Conservation (phyloP, 2,329 filamentous ascomycete genomes). For the Conoideocrella luteorostrata region DNA sequence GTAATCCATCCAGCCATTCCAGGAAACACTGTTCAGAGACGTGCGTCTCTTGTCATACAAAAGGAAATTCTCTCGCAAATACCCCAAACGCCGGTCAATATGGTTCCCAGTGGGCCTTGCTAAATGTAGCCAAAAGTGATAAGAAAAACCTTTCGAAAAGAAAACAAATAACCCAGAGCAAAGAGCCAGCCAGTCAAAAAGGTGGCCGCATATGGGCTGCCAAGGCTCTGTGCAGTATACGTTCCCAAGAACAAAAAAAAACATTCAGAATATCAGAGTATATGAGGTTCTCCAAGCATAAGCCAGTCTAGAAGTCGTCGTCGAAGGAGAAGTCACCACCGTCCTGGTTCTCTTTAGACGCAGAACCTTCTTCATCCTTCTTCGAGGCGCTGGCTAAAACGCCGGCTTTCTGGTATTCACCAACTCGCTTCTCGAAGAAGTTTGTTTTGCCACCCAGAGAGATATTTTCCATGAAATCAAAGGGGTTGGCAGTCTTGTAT, state of each 20-base stretch:
- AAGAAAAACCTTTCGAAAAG: conserved; percentile 5
- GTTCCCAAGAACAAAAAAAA: conserved; percentile 8
- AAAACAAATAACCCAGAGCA: conserved; percentile 5
- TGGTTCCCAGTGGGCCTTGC: conserved; percentile 6
- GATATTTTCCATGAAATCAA: conserved; percentile 99
- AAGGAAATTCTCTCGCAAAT: conserved; percentile 4
- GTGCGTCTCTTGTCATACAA: conserved; percentile 1
- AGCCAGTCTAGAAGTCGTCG: conserved; percentile 76
- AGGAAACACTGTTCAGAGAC: background rate
- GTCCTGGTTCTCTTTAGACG: conserved; percentile 42
- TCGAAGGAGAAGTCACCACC: conserved; percentile 86
- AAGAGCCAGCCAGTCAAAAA: conserved; percentile 2
- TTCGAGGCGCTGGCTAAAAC: conserved; percentile 83
- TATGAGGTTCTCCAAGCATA: conserved; percentile 14
- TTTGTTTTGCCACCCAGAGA: conserved; percentile 98
- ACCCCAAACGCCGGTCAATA: conserved; percentile 14
- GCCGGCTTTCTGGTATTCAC: conserved; percentile 98
- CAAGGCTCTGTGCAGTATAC: conserved; percentile 18
- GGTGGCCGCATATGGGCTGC: conserved; percentile 1
- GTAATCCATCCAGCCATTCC: conserved; percentile 13
- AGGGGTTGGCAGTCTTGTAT: conserved; percentile 91
- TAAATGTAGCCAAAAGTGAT: conserved; percentile 2
- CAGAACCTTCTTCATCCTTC: conserved; percentile 57
- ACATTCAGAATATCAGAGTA: conserved; percentile 18
- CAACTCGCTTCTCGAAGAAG: conserved; percentile 99